Conservation (phyloP, 2,329 filamentous ascomycete genomes). For the Pestalotiopsis sp. region DNA sequence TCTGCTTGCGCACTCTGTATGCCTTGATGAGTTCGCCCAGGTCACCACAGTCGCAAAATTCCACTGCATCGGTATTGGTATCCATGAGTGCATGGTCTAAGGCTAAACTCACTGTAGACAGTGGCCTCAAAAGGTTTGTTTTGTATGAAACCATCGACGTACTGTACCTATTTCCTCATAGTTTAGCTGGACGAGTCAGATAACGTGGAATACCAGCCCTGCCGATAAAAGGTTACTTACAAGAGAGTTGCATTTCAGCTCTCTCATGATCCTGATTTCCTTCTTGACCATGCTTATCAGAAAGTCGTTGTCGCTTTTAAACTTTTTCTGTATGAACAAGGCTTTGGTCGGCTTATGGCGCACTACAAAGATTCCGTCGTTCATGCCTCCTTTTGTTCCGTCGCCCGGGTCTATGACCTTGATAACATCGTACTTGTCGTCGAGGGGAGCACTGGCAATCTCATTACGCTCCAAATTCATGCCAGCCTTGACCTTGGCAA, state of each 20-base stretch:
- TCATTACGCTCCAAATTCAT: neutral
- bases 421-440: conserved; percentile 12
- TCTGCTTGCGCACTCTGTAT: conserved; percentile 12
- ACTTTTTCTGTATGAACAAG: conserved; percentile 17
- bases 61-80: neutral
- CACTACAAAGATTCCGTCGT: conserved; percentile 15
- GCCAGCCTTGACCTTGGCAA: neutral
- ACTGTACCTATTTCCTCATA: conserved; percentile 7
- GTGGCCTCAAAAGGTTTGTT: conserved; percentile 11
- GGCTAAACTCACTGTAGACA: conserved; percentile 4
- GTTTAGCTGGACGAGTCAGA: neutral
- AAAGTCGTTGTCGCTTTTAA: conserved; percentile 2
- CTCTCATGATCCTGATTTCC: conserved; percentile 14
- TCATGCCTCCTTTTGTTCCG: conserved; percentile 16
- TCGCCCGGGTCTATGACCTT: conserved; percentile 13
- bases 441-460: conserved; percentile 1
- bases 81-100: neutral
- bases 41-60: conserved; percentile 17
- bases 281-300: conserved; percentile 9
- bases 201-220: no score
- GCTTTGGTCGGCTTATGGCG: neutral
- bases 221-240: neutral
- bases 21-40: conserved; percentile 13
- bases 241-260: conserved; percentile 5
- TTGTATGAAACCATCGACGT: conserved; percentile 14